phyloP scores from a whole-genome alignment of 768 basidiomycete genomes.

The Tephrocybe sp. region DNA sequence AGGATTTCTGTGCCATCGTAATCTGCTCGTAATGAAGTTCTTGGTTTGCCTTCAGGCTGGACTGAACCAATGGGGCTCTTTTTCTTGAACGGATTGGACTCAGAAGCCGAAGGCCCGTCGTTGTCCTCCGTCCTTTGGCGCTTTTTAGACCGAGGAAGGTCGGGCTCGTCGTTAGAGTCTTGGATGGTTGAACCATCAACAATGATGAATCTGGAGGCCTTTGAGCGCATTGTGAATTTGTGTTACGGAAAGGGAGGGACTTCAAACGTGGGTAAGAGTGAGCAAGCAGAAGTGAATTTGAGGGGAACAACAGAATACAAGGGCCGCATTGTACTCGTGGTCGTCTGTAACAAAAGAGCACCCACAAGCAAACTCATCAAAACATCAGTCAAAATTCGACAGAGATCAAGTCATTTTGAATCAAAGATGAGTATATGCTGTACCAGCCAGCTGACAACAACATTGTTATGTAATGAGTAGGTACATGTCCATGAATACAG shows the following conservation, averaged over 20 bases:
- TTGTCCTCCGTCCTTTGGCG: constrained; percentile 28
- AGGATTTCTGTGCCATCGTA: constrained; percentile 24
- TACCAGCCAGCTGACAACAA: no score
- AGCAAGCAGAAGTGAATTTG: not conserved
- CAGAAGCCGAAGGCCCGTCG: constrained; percentile 14
- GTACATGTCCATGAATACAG: not conserved
- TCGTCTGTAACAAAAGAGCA: not conserved
- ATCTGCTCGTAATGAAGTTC: constrained; percentile 9
- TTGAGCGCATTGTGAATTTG: constrained; percentile 5
- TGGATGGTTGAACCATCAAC: constrained; percentile 31
- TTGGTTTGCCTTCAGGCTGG: not conserved
- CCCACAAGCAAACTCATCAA: not conserved
- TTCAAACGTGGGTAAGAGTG: not conserved
- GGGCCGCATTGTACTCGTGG: not conserved
- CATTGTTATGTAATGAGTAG: not conserved
- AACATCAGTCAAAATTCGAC: no score
- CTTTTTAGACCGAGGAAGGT: constrained; percentile 22
- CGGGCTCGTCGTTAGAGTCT: constrained; percentile 29
- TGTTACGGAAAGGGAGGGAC: not conserved
- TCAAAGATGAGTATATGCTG: no score
- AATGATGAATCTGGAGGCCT: constrained; percentile 29
- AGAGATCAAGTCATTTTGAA: no score
- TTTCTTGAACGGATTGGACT: not conserved
- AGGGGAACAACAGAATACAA: not conserved
- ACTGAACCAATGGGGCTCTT: constrained; percentile 1